Conservation (phyloP, 441 rosid species). For the Erodium trifolium region DNA sequence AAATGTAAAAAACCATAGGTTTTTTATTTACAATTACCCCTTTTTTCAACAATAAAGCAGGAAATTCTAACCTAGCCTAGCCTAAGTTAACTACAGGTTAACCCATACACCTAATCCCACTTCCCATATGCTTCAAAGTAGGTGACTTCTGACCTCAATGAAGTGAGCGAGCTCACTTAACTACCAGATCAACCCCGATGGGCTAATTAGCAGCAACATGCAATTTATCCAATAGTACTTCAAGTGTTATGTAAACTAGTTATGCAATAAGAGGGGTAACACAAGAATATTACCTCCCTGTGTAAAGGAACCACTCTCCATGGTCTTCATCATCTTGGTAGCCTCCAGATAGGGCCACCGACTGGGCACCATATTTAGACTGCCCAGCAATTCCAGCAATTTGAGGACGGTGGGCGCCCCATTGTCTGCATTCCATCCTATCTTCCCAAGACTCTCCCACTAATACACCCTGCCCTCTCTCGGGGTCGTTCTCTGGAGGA, state of each 20-base stretch:
- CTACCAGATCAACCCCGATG: too few relatives aligned
- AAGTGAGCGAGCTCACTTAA: too few relatives aligned
- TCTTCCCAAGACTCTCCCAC: slow-evolving; percentile 80
- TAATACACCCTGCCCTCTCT: slow-evolving; percentile 57
- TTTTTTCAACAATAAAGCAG: too few relatives aligned
- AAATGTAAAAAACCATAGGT: too few relatives aligned
- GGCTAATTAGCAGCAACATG: neutral
- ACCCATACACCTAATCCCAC: too few relatives aligned
- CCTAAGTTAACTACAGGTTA: too few relatives aligned
- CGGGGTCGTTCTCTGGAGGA: slow-evolving; percentile 61
- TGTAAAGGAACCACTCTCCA: slow-evolving; percentile 88
- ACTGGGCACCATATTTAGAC: slow-evolving; percentile 59
- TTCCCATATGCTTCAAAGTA: too few relatives aligned
- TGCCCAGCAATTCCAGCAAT: slow-evolving; percentile 82
- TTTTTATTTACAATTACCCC: too few relatives aligned
- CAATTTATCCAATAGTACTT: neutral
- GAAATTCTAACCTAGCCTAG: too few relatives aligned
- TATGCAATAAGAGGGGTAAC: neutral
- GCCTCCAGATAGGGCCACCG: slow-evolving; percentile 80
- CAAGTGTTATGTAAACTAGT: neutral
- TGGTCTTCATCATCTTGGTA: slow-evolving; percentile 83
- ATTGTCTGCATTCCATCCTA: slow-evolving; percentile 58
- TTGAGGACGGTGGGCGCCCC: slow-evolving; percentile 82
- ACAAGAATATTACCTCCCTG: slow-evolving; percentile 57
- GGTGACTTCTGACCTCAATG: too few relatives aligned